Base-by-base conservation (phyloP, 1,139 yeast species). In the Pichia sp. region DNA sequence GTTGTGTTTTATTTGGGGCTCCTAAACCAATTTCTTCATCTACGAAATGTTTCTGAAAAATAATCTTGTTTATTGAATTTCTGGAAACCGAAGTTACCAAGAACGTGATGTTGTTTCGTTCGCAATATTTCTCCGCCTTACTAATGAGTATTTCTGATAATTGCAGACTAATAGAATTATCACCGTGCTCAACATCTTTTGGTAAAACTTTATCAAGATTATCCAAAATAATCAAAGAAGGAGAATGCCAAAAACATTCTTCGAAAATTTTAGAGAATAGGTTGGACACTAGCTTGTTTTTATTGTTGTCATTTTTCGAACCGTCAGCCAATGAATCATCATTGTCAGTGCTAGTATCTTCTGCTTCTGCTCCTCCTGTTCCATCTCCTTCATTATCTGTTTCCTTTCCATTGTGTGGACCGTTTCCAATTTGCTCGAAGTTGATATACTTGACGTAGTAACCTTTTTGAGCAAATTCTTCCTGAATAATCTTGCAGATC, bases 201-300 rank as follows among this genome's bases (percentile, higher is more conserved):
- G 89, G 81, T 47, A 90, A 76, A 11, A 92, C 66, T 60, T 81
- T 79, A 62, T 92, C 97, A n/a, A 90, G 69, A 62, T 90, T 90
- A 62, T 93, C 98, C 40, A 93, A 68, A 1, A 92, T 71, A 4
- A 93, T 69, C 1, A 90, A 73, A 0, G 93, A 75, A 0, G 98
- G 97, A 30, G 87, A 77, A 65, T 83, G 81, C 96, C 97, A 90
- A 26, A 87, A 75, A 40, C 92, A 82, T 56, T 79, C 80, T 48
- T 79, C 78, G 30, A 86, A 67, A 73, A 83, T 75, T 49, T 77
- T 77, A 26, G 73, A 73, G 43, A 90, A 63, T 31, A 78, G 65
- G 29, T 74, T 80, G 50, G 77, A 75, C 51, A 88, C 70, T 40
- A 75, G 77, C 8, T 76, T 77, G 26, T 79, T 71, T 36, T 78